Percentiles rank a stretch among this genome's conserved stretches.
These are phyloP conservation scores for Talaromyces atroroseus DNA, from an alignment of 2,329 filamentous ascomycete species.

Conservation along the genomic window DNA sequence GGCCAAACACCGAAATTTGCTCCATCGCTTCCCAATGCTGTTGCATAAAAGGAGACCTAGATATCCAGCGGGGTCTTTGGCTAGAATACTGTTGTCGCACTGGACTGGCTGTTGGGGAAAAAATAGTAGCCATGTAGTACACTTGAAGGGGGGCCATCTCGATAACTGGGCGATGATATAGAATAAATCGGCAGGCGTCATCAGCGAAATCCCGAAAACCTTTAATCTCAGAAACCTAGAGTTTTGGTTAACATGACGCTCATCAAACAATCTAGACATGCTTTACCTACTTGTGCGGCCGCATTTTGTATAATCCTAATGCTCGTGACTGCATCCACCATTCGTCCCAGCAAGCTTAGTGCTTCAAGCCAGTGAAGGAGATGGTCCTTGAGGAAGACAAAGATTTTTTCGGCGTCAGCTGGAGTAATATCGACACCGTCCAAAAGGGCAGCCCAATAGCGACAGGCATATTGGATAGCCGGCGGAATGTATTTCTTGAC, in stretches of 20 bases:
- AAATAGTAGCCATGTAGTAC: slow-evolving; percentile 18
- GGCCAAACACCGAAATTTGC: too few relatives aligned
- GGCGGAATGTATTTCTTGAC: slow-evolving; percentile 13
- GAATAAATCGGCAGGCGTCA: slow-evolving; percentile 27
- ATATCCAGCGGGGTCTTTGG: too few relatives aligned
- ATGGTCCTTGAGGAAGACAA: not conserved
- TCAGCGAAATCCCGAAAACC: slow-evolving; percentile 20
- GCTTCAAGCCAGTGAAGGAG: not conserved
- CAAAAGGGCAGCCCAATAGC: slow-evolving; percentile 25
- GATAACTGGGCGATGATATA: slow-evolving; percentile 22
- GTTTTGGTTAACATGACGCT: too few relatives aligned
- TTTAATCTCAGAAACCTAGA: slow-evolving; percentile 10
- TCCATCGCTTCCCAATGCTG: too few relatives aligned
- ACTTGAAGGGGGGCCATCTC: slow-evolving; percentile 30
- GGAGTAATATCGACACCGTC: slow-evolving; percentile 7
- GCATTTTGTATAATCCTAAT: slow-evolving; percentile 15
- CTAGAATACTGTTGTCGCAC: too few relatives aligned
- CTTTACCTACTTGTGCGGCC: too few relatives aligned
- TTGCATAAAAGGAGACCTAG: too few relatives aligned
- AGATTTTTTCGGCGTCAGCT: slow-evolving; percentile 1
- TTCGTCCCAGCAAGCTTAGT: not conserved
- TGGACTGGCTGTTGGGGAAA: too few relatives aligned
- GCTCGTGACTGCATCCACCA: slow-evolving; percentile 4
- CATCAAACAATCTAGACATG: too few relatives aligned
- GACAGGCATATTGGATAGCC: slow-evolving; percentile 21